Base-by-base conservation (phyloP, 345 rosid species). In the Pistacia integerrima region DNA sequence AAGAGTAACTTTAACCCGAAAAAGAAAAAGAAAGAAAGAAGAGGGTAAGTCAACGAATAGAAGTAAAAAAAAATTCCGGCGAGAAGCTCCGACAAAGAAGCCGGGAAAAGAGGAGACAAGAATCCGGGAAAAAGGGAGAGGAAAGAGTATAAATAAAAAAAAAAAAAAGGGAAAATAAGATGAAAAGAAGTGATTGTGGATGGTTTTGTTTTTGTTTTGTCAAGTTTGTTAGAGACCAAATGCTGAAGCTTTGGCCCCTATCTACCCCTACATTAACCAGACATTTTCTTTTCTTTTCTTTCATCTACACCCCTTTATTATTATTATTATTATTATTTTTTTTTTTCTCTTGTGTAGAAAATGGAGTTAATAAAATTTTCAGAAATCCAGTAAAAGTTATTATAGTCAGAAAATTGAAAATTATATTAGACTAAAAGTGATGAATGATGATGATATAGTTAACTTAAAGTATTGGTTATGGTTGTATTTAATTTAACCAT, bases 251-350 rank as follows among this genome's bases (percentile, higher is more conserved):
- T 77, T 88, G 85, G 67, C 82, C 84, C 87, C 87, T 60, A 48
- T 71, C 82, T 82, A 73, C 79, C 86, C 86, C 89, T 64, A 82
- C 88, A 84, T 51, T 48, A 28, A 68, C 84, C 85, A 82, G 83
- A 85, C 84, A 85, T 54, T 11, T n/a, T 2, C 62, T 54, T 11
- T n/a, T 2, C 65, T 44, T 18, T n/a, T 12, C 10, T 35, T 33
- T 68, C 6, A 14, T 28, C 11, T 46, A 11, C 9, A 20, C 16
- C 59, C 2, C 17, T 25, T 51, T 52, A 25, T n/a, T 14, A 46
- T 30, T 66, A 33, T 66, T 41, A 0, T 5, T 41, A 4, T 41
- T 41, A 28, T 28, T 28, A 28, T 28, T 28, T 28, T 28, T 30
- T 11, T 28, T 2, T 56, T 14, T 8, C 61, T 57, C 61, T 18